phyloP scores from a whole-genome alignment of 768 basidiomycete genomes.

The Tylopilus sp. region DNA sequence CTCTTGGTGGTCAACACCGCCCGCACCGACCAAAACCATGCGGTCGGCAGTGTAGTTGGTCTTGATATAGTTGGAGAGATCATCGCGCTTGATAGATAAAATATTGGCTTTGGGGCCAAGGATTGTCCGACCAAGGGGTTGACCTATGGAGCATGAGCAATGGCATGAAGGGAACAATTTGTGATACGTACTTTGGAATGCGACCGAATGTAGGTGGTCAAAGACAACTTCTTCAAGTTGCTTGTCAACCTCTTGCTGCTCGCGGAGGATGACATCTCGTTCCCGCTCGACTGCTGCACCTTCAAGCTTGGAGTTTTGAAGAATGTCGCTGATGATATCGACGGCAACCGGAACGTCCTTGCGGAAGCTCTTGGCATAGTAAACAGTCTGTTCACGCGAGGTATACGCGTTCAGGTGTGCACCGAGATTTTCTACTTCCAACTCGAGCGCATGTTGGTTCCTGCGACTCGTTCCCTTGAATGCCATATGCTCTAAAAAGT shows the following conservation, averaged over 20 bases:
- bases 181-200: conserved; percentile 75
- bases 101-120: conserved; percentile 97
- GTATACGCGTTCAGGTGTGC: conserved; percentile 98
- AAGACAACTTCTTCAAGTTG: conserved; percentile 98
- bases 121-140: conserved; percentile 95
- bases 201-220: conserved; percentile 94
- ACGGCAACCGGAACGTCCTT: conserved; percentile 89
- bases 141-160: conserved; percentile 48
- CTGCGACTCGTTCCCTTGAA: conserved; percentile 94
- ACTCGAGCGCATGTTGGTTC: conserved; percentile 85
- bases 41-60: conserved; percentile 98
- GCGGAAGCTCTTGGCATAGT: conserved; percentile 98
- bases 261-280: conserved; percentile 92
- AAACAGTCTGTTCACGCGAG: conserved; percentile 97
- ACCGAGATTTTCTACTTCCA: conserved; percentile 97
- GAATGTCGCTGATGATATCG: conserved; percentile 97
- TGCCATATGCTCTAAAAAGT: conserved; percentile 99
- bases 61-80: conserved; percentile 88
- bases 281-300: conserved; percentile 85
- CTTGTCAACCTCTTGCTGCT: conserved; percentile 99
- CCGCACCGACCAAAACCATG: conserved; percentile 97
- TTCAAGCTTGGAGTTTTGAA: conserved; percentile 96
- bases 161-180: conserved; percentile 1
- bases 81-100: conserved; percentile 88
- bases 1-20: conserved; percentile 88